Conservation (phyloP, 208 protist species). For the Trypanosomatidae sp. region DNA sequence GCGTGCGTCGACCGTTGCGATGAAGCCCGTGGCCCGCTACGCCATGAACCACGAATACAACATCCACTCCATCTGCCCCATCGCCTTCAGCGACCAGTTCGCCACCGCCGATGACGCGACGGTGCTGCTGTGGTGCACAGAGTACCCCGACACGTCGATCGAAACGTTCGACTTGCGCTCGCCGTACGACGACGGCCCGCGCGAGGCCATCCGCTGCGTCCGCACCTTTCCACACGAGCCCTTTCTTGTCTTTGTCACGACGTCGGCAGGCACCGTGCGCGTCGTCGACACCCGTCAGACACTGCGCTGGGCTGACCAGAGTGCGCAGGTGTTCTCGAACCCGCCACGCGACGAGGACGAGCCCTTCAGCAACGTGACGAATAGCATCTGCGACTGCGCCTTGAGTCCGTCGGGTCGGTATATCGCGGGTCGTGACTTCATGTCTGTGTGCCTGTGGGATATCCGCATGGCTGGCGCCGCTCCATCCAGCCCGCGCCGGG, state of each 20-base stretch:
- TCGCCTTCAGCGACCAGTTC: conserved; percentile 78
- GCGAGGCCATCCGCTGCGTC: too few species aligned
- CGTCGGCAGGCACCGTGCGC: conserved; percentile 68
- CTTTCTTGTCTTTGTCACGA: conserved; percentile 81
- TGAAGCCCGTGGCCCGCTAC: conserved; percentile 76
- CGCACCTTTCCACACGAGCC: too few species aligned
- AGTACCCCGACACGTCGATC: conserved; percentile 84
- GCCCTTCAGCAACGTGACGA: conserved; percentile 54
- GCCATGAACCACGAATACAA: conserved; percentile 85
- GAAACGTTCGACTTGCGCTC: conserved; percentile 72
- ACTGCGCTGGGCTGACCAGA: conserved; percentile 66
- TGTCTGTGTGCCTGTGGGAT: conserved; percentile 84
- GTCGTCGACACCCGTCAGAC: conserved; percentile 83
- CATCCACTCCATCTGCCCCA: conserved; percentile 80
- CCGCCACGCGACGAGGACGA: conserved; percentile 45
- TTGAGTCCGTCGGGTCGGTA: conserved; percentile 85
- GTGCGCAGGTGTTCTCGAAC: conserved; percentile 65
- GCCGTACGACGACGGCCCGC: conserved; percentile 48
- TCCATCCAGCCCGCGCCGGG: conserved; percentile 24
- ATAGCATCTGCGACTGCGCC: conserved; percentile 74
- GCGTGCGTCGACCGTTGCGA: conserved; percentile 44
- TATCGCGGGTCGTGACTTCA: conserved; percentile 78
- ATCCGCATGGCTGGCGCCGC: conserved; percentile 70
- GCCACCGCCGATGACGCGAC: conserved; percentile 81
- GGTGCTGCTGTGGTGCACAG: conserved; percentile 87